Evolutionary conservation across 2,329 filamentous ascomycete species (phyloP).

Genomic region (Aspergillus sp.): DNA sequence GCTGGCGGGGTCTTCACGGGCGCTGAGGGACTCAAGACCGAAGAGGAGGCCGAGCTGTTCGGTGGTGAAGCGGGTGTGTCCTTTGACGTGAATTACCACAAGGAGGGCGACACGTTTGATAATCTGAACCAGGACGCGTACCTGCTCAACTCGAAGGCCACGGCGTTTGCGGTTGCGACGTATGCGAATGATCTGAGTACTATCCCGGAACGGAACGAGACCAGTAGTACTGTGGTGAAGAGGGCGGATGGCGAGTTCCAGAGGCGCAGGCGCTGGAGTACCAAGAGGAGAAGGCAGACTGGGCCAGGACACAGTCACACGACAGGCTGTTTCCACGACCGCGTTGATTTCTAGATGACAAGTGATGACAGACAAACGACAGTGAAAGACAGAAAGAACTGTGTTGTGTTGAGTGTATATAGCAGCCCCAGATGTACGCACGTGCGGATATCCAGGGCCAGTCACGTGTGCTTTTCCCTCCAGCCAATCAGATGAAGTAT

Average conservation of each 20-base stretch:
- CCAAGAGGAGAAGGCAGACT: background rate
- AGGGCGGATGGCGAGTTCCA: background rate
- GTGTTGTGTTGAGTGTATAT: no score
- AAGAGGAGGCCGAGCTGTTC: conserved; percentile 63
- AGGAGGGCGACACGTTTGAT: conserved; percentile 50
- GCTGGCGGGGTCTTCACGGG: conserved; percentile 76
- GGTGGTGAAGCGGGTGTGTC: conserved; percentile 63
- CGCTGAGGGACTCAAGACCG: conserved; percentile 73
- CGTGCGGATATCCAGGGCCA: no score
- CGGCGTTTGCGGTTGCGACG: conserved; percentile 28
- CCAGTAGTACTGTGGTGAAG: background rate
- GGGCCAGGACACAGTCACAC: conserved; percentile 18
- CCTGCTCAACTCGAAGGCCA: conserved; percentile 26
- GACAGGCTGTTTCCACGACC: conserved; percentile 18
- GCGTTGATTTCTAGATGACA: background rate
- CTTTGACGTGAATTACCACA: conserved; percentile 59
- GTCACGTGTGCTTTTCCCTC: no score
- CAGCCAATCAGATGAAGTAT: no score
- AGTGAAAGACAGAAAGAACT: no score
- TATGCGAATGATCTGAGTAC: conserved; percentile 25
- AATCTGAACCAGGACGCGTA: conserved; percentile 49
- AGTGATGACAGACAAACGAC: no score
- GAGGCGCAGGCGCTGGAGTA: background rate
- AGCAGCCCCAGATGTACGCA: no score
- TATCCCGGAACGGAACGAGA: conserved; percentile 18